phyloP scores from a whole-genome alignment of 2,329 filamentous ascomycete genomes.

The Pseudomassariella vexata region DNA sequence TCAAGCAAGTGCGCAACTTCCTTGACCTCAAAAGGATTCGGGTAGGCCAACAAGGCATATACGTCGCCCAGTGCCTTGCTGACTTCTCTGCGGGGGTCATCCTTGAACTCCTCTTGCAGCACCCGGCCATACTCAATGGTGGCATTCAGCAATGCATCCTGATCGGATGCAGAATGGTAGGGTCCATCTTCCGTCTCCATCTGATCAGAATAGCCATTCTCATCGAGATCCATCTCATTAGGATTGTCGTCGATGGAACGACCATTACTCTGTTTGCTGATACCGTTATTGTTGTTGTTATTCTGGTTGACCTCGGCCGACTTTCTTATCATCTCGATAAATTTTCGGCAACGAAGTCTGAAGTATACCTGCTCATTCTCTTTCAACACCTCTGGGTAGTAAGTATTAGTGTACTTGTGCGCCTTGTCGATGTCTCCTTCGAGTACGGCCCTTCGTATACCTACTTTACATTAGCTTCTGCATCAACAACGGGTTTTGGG shows the following conservation, averaged over 20 bases:
- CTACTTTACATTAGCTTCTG: slow-evolving; percentile 36
- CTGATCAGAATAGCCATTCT: slow-evolving; percentile 34
- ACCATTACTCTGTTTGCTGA: slow-evolving; percentile 35
- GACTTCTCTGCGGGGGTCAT: slow-evolving; percentile 64
- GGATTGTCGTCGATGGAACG: slow-evolving; percentile 44
- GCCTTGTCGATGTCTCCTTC: slow-evolving; percentile 90
- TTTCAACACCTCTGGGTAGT: slow-evolving; percentile 74
- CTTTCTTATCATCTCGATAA: slow-evolving; percentile 86
- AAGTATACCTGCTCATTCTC: slow-evolving; percentile 84
- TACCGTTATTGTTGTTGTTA: slow-evolving; percentile 37
- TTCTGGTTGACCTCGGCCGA: slow-evolving; percentile 59
- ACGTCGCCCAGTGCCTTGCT: slow-evolving; percentile 74
- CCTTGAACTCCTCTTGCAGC: slow-evolving; percentile 70
- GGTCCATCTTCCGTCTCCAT: slow-evolving; percentile 50
- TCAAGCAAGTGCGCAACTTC: slow-evolving; percentile 76
- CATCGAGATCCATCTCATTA: slow-evolving; percentile 43
- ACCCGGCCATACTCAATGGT: slow-evolving; percentile 76
- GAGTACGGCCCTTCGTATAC: slow-evolving; percentile 79
- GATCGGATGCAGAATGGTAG: slow-evolving; percentile 15
- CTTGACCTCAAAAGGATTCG: slow-evolving; percentile 68
- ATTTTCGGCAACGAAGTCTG: slow-evolving; percentile 80
- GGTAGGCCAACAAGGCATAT: slow-evolving; percentile 82
- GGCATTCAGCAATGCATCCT: slow-evolving; percentile 52
- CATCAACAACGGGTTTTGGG: neutral
- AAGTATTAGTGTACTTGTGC: slow-evolving; percentile 70